Percentiles rank a stretch among this genome's conserved stretches.
Evolutionary conservation across 2,329 filamentous ascomycete genomes (phyloP).

Genomic region (Colletotrichum ledebouriae): DNA sequence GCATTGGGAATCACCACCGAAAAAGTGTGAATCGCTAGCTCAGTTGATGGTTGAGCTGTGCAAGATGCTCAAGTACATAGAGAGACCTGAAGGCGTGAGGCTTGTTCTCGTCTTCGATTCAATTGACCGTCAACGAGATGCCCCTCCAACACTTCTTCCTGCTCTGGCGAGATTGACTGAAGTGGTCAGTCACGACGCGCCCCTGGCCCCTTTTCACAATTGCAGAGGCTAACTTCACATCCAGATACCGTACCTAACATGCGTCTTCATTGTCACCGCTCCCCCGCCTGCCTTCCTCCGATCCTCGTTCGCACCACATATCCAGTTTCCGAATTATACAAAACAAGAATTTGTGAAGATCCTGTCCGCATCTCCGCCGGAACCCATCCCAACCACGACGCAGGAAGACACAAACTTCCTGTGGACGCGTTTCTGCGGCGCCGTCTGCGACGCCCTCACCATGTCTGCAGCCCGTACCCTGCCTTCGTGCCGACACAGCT

Average conservation of each 20-base stretch:
- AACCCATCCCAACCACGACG: constrained; percentile 63
- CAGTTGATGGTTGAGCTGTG: constrained; percentile 80
- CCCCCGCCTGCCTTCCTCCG: constrained; percentile 79
- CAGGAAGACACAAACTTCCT: constrained; percentile 73
- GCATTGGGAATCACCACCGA: constrained; percentile 62
- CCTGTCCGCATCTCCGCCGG: constrained; percentile 68
- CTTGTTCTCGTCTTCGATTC: constrained; percentile 91
- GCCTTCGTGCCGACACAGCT: constrained; percentile 77
- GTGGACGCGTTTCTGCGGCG: constrained; percentile 84
- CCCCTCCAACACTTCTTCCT: constrained; percentile 81
- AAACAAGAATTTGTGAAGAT: constrained; percentile 85
- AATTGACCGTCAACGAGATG: constrained; percentile 87
- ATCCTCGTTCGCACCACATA: constrained; percentile 73
- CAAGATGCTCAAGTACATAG: constrained; percentile 67
- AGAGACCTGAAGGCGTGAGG: constrained; percentile 59
- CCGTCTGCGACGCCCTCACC: constrained; percentile 88
- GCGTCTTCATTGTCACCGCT: constrained; percentile 81
- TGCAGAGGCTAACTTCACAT: constrained; percentile 26
- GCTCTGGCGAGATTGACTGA: constrained; percentile 87
- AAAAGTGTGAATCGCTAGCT: constrained; percentile 84
- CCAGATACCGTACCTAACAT: constrained; percentile 83
- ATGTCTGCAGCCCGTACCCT: constrained; percentile 86
- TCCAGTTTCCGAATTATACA: constrained; percentile 87
- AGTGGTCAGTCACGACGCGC: constrained; percentile 66
- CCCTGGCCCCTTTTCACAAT: neutral